Base-by-base conservation (phyloP, 495 filamentous ascomycete genomes). In the Trichoderma orchidacearum region DNA sequence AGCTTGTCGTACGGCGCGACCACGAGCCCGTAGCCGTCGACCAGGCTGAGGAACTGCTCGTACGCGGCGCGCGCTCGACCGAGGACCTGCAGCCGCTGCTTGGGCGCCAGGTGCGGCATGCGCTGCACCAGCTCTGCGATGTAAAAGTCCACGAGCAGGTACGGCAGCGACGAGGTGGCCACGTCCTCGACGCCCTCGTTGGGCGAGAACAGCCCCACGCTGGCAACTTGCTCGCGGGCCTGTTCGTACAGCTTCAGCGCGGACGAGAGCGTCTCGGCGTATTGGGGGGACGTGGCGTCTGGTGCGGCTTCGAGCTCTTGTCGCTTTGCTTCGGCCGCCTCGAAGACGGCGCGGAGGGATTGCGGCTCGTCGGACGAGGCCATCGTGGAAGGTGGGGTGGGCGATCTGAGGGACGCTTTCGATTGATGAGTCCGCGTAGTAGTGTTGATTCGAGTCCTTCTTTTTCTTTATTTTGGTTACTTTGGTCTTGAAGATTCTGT, bases 131-230 rank as follows among this genome's bases (percentile, higher is more conserved):
- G 60, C 58, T 70, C 65, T 34, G 63, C 63, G 55, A 68, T 56
- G 62, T 63, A 66, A 59, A 56, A 64, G 59, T 63, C 60, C 48
- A 66, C 64, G 36, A 75, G 61, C 25, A 77, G 63, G 59, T 79
- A 95, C 79, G 85, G 86, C 41, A 98, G 68, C 68, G 93, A 83
- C n/a, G 76, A 77, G 11, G 90, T 92, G 11, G 86, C 75, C 29
- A 97, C 72, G 74, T 98, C 93, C 56, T 97, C 94, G 30, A 95
- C 69, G 2, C 80, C 77, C 66, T 98, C 93, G 68, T 98, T 97
- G 7, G 84, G 78, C 63, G 89, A 93, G 77, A 96, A 97, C 12
- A 97, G 68, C 0, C 87, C 85, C 53, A 92, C 70, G 41, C 80
- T 74, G 58, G 80, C 71, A 59, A 87, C 80, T 34, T 90, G 78